Conservation (phyloP, 108 stramenopile genomes). For the Asterionellopsis glacialis region DNA sequence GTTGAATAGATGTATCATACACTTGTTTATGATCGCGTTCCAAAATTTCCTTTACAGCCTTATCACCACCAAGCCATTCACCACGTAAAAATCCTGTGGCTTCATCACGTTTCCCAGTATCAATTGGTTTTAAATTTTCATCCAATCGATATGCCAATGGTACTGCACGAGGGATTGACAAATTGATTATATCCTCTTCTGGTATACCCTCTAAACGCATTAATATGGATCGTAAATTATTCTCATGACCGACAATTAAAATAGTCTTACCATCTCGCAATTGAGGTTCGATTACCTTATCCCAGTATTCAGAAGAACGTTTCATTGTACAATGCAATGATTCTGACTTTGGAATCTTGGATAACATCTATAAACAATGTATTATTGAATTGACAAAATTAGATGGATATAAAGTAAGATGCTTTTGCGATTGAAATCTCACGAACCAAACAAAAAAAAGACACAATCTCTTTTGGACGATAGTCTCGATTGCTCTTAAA, state of each 20-base stretch:
- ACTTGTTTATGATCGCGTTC: slow-evolving; percentile 77
- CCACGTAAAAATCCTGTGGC: slow-evolving; percentile 79
- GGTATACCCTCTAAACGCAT: slow-evolving; percentile 92
- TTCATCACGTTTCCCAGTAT: slow-evolving; percentile 67
- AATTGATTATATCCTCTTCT: slow-evolving; percentile 83
- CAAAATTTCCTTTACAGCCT: slow-evolving; percentile 65
- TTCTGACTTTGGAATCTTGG: slow-evolving; percentile 70
- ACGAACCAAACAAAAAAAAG: too few species aligned
- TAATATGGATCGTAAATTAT: slow-evolving; percentile 90
- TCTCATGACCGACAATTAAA: slow-evolving; percentile 95
- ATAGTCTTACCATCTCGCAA: slow-evolving; percentile 85
- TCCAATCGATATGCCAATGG: slow-evolving; percentile 87
- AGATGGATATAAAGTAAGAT: too few species aligned
- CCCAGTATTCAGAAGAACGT: slow-evolving; percentile 88
- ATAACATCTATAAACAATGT: slow-evolving; percentile 43
- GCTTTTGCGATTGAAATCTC: too few species aligned
- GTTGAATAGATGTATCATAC: slow-evolving; percentile 63
- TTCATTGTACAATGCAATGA: slow-evolving; percentile 79
- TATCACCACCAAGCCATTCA: slow-evolving; percentile 77
- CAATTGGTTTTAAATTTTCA: slow-evolving; percentile 72
- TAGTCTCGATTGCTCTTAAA: too few species aligned
- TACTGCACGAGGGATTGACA: slow-evolving; percentile 88
- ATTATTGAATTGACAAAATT: too few species aligned
- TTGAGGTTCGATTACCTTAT: slow-evolving; percentile 74
- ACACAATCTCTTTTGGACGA: too few species aligned